Base-by-base conservation (phyloP, 345 rosid species). In the Brassica carinata region DNA sequence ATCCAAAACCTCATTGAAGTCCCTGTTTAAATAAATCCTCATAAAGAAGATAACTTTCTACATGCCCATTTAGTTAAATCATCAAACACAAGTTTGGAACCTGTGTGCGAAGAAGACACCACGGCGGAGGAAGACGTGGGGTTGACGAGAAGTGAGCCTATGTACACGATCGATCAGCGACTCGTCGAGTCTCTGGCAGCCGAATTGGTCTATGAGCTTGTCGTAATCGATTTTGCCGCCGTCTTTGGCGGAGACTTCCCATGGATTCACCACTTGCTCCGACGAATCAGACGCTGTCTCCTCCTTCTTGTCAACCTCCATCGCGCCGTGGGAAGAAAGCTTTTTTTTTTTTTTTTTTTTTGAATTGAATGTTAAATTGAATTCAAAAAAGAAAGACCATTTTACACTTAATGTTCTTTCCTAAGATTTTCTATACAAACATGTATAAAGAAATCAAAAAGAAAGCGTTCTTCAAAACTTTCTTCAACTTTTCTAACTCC, bases 71-170 rank as follows among this genome's bases (percentile, higher is more conserved):
- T 3, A 1, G 2, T 8, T 8, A 1, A 4, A 55, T 53, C 26
- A 26, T 40, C 7, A 75, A 31, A 5, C 53, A 36, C 1, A 2
- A 40, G 48, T 40, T 9, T 40, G 1, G 14, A 40, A 40, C 90
- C 96, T 78, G 78, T 95, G 98, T 0, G 98, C 98, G 61, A 96
- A 96, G 89, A 95, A 95, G 51, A 95, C 92, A 53, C 92, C 90
- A 31, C 98, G 93, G 80, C 94, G 98, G 82, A 95, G 93, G 84
- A 95, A 89, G 26, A 93, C 92, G 58, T 92, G 95, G 5, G 98
- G 87, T 62, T 90, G 88, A 53, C 89, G 87, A 64, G 86, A 84
- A 45, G 97, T 96, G 31, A 96, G 91, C 69, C 89, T 85, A 75
- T 86, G 87, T 63, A 93, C 98, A 63, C 97, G 93, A 77, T 88